Base-by-base conservation (phyloP, 352 stramenopile genomes). In the Globisporangium lucens region DNA sequence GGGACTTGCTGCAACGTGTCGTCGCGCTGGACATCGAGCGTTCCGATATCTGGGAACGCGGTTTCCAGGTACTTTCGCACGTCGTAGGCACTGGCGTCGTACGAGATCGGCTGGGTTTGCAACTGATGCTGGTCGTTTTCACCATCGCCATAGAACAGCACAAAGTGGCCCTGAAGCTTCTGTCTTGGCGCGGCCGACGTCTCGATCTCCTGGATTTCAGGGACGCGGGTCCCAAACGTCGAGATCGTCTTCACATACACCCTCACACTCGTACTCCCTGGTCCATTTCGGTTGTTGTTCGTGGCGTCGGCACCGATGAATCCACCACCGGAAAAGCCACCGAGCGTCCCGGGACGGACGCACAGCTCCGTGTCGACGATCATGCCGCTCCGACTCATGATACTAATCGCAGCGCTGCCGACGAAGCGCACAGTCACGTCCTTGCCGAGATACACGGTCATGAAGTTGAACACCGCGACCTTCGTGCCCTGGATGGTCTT, bases 391-490 rank as follows among this genome's bases (percentile, higher is more conserved):
- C 93, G 85, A 68, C 89, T 98, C 33, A 98, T 70, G 61, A 99
- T 84, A 2, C 80, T 85, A 59, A 99, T 74, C 1, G 96, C 87
- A 56, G 93, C 79, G 35, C 85, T 83, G 17, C 97, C 96, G 52
- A 90, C 85, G 12, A 98, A 77, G 8, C 83, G 82, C 5, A 99
- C 78, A 13, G 75, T 77, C 0, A 98, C 93, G 46, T 90, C 76
- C 22, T 68, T 63, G 17, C 82, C 83, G 35, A 99, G 78, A 70
- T 95, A 94, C 30, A 99, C 89, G 8, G 82, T 97, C 75, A 99
- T 93, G 69, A 99, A 99, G 63, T 97, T 97, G 78, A 98, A 99
- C 1, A 99, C 74, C 0, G 95, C 95, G 64, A 98, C 93, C 17
- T 93, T 86, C 1, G 93, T 98, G 2, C 90, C 91, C 51, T 83